Evolutionary conservation across 2,329 filamentous ascomycete species (phyloP).

Genomic region (Aspergillus hiratsukae): DNA sequence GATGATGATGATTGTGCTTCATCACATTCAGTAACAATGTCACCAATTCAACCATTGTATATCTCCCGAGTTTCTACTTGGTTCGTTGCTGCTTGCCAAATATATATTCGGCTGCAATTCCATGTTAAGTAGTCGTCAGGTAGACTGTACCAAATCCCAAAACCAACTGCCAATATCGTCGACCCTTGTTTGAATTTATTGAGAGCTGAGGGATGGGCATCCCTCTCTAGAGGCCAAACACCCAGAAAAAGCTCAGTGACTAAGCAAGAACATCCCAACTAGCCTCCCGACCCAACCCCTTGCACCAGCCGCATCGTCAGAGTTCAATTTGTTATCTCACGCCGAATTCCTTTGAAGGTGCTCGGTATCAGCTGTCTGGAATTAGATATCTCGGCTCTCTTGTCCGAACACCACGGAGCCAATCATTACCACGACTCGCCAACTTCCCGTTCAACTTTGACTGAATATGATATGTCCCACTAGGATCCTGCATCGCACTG

Average conservation of each 20-base stretch:
- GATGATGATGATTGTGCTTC: neutral
- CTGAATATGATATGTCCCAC: slow-evolving; percentile 27
- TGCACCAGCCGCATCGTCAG: neutral
- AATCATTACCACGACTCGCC: slow-evolving; percentile 46
- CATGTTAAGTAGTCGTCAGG: neutral
- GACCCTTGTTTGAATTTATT: slow-evolving; percentile 14
- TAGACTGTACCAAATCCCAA: neutral
- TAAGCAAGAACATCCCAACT: slow-evolving; percentile 1
- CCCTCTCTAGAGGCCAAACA: neutral
- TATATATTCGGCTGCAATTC: neutral
- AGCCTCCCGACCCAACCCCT: neutral
- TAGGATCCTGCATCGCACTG: slow-evolving; percentile 9
- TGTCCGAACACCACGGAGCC: slow-evolving; percentile 52
- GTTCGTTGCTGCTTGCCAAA: neutral
- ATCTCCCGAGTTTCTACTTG: neutral
- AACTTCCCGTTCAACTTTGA: slow-evolving; percentile 54
- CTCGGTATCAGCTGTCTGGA: slow-evolving; percentile 4
- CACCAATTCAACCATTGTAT: neutral
- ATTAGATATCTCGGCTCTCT: slow-evolving; percentile 17
- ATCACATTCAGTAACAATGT: neutral
- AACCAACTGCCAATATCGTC: slow-evolving; percentile 1
- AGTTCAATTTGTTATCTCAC: slow-evolving; percentile 7
- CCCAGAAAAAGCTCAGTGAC: neutral
- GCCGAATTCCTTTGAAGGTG: slow-evolving; percentile 14
- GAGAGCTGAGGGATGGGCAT: slow-evolving; percentile 6